Base-by-base conservation (phyloP, 2,329 filamentous ascomycete genomes). In the Pseudomassariella vexata region DNA sequence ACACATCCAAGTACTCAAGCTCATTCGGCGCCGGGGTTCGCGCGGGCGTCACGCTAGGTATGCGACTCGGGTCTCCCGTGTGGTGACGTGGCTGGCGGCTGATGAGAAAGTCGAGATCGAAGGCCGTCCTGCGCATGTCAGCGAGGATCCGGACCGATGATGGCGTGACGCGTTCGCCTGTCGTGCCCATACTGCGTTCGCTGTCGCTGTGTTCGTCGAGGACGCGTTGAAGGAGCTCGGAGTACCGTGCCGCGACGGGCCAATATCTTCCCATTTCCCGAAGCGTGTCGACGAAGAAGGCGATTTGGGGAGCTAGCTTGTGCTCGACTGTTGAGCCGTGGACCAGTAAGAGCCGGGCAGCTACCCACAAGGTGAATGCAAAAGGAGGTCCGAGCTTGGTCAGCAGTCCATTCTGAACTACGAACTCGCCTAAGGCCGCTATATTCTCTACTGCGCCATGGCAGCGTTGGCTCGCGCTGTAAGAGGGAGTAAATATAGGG, bases 351-450 rank as follows among this genome's bases (percentile, higher is more conserved):
- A 95, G 70, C 4, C 89, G 81, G 5, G 89, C 87, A 3, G 85
- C 87, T 11, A 95, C 89, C 89, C 89, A 95, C 2, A 95, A 68
- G 0, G 85, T 88, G 52, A 95, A 95, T 4, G 88, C 88, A 53
- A 95, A 95, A 0, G 87, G 88, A 0, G 88, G 88, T 0, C 89
- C 89, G 11, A 95, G 75, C 53, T 88, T 88, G 30, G 78, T 70
- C 14, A 95, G 68, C 54, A 94, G 73, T 31, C 73, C 72, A 46
- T 86, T 82, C 38, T 76, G 76, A 18, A 84, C 73, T 9, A 94
- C 86, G 48, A 87, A 88, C 39, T 84, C 80, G 39, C 81, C 82
- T 2, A 95, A 69, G 0, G 82, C 78, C 22, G 82, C 78, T 37
- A 95, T 86, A 48, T 84, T 84, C 51, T 89, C 82, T 8, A 94